Conservation (phyloP, 2,329 filamentous ascomycete species). For the Blastomyces silverae region DNA sequence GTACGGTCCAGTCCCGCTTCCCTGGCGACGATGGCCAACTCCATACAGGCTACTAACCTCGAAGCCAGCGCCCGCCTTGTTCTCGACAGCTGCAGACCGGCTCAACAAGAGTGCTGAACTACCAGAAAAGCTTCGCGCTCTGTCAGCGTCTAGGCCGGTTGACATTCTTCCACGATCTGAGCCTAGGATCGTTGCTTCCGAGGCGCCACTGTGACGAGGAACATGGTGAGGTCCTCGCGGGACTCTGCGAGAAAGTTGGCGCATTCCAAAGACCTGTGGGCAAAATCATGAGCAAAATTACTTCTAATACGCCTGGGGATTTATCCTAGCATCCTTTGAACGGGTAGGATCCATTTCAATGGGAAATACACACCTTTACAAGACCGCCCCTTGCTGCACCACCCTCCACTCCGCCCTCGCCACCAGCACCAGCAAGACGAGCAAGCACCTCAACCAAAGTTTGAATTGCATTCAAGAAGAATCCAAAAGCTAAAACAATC, state of each 20-base stretch:
- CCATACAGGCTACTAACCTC: constrained; percentile 48
- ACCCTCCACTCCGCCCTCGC: constrained; percentile 53
- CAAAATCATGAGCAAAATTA: constrained; percentile 7
- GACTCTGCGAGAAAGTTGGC: constrained; percentile 70
- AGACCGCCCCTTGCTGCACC: constrained; percentile 71
- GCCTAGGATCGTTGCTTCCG: constrained; percentile 72
- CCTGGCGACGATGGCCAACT: constrained; percentile 45
- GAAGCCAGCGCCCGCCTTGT: constrained; percentile 47
- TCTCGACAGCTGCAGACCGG: constrained; percentile 40
- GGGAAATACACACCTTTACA: constrained; percentile 54
- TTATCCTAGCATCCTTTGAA: not conserved
- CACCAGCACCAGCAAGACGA: constrained; percentile 73
- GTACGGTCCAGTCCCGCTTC: constrained; percentile 56
- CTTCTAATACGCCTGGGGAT: not conserved
- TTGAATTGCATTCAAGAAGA: constrained; percentile 85
- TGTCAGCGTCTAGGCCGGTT: constrained; percentile 47
- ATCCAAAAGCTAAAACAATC: constrained; percentile 78
- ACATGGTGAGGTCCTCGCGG: constrained; percentile 55
- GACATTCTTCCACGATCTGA: constrained; percentile 60
- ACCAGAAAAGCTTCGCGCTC: constrained; percentile 54
- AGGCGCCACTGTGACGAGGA: constrained; percentile 73
- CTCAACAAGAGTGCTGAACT: constrained; percentile 58
- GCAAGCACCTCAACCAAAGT: constrained; percentile 85
- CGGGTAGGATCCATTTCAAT: constrained; percentile 1
- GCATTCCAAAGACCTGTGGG: constrained; percentile 71